Base-by-base conservation (phyloP, 371 early-diverging fungal species). In the Nematocida parisii region DNA sequence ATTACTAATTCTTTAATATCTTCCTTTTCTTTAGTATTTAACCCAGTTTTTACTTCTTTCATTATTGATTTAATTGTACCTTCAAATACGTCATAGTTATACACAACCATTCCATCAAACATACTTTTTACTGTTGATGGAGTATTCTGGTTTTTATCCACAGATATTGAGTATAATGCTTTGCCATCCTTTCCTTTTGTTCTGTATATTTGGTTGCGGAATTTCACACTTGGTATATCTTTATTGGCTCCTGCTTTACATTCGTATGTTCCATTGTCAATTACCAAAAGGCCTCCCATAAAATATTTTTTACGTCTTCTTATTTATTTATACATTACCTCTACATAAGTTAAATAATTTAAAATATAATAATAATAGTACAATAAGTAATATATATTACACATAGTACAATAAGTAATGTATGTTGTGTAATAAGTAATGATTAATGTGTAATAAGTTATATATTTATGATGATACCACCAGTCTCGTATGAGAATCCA, bases 221-320 rank as follows among this genome's bases (percentile, higher is more conserved):
- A 81, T 58, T 61, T 68, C 15, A 86, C 73, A 6, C 47, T 27
- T 9, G 83, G 75, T 4, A 20, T 22, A 4, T 61, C 40, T 18
- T 58, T 70, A 24, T 20, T 5, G 40, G 71, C 82, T 13, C 88
- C 88, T 47, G 86, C 87, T 57, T 83, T 85, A 44, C 84, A 61
- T 55, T 83, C 85, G 73, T 64, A 87, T 9, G 82, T 71, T 22
- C 87, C 87, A 73, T 87, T 87, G 73, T 88, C 87, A 39, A 88
- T 85, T 9, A 62, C 74, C 52, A 74, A 64, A 27, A 64, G 64
- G 13, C 45, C 50, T 22, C 39, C 50, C 52, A 22, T 62, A 67
- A 67, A 67, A 50, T 67, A 67, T 67, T 67, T 67, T 46, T 40
- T 47, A 6, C 50, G n/a, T 44, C 42, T 27, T 42, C 15, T 39